Evolutionary conservation across 2,329 filamentous ascomycete species (phyloP), one percentile per base, ranked within the genome.

Genomic region (Meredithiella fracta): DNA sequence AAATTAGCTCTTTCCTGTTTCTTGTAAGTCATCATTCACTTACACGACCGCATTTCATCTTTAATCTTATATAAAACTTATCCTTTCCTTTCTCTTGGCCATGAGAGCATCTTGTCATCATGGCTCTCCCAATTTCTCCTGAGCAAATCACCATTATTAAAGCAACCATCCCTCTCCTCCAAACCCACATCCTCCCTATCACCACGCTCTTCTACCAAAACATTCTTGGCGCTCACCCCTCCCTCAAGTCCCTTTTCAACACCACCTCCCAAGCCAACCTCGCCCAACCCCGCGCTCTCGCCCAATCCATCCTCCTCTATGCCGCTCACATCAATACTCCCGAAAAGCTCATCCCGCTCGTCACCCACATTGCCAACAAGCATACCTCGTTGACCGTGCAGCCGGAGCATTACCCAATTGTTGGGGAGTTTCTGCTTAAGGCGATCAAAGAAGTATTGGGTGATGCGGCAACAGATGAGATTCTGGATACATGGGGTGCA

Each of bases 301-400:
- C 40, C 40, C 40, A 44, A 22, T 44, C 40, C 40, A 44, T 44
- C n/a, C 40, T 44, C n/a, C 40, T 44, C 40, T 44, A 44, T 44
- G 40, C 40, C 40, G 17, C 40, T 20, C 40, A 44, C 20, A n/a
- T 44, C 8, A n/a, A 44, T 9, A 44, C 15, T 15, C 40, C 40
- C 40, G 15, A n/a, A n/a, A 22, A n/a, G 15, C 20, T 44, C 7
- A n/a, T 44, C 8, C 40, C 40, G 8, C 40, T 44, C 17, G 17
- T 44, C 20, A 44, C 40, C 15, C 11, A 44, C 40, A 44, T 44
- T 22, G 40, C 40, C 40, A n/a, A 44, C 40, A 44, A 44, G 20
- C 40, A 44, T 44, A n/a, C n/a, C 40, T 44, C 40, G 15, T 44
- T 44, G 17, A 22, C 11, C 4, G 40, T 44, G 15, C 11, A 44